Evolutionary conservation across 495 filamentous ascomycete species (phyloP), one percentile per base, ranked within the genome.

Genomic region (Xylaria bambusicola): DNA sequence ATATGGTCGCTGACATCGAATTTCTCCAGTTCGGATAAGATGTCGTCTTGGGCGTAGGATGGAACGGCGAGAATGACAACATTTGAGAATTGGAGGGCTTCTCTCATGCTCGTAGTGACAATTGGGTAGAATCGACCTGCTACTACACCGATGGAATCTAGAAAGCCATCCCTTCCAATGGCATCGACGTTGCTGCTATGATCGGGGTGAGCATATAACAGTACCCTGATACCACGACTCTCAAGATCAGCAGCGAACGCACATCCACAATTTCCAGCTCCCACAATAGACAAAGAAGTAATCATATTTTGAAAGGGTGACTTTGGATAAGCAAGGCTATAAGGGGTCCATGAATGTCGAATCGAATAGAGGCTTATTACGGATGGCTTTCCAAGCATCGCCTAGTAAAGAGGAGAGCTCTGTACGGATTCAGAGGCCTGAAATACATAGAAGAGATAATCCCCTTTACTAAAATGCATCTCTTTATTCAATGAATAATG

Each of bases 201-300:
- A 10, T 46, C 41, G 10, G 53, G 41, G 31, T 56, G 53, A 29
- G 53, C 53, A 27, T 56, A 56, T 26, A 56, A 38, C 29, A 56
- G 53, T 12, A 27, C 53, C 31, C 31, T 44, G 29, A 56, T 27
- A 15, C 53, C 53, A 15, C 53, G 53, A 27, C 47, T 48, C 42
- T 46, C 41, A 42, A 56, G 53, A 26, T 56, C 53, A 2, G 42
- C 53, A 17, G 53, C 53, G 15, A 56, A 56, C 18, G 53, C 53
- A 38, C 53, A 56, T 10, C 53, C 53, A 20, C 53, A 56, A 27
- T 46, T 46, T 5, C 53, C 53, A 17, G 44, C 44, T 3, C 53
- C 53, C 36, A 56, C 13, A 10, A 56, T 47, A 4, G 53, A 46
- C 12, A 56, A 41, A 8, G 53, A 56, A 21, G 41, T 38, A 36